Percentiles rank a stretch among this genome's conserved stretches.
These are phyloP conservation scores for Echium plantagineum DNA, from an alignment of 257 asterid genomes.

Conservation along the genomic window DNA sequence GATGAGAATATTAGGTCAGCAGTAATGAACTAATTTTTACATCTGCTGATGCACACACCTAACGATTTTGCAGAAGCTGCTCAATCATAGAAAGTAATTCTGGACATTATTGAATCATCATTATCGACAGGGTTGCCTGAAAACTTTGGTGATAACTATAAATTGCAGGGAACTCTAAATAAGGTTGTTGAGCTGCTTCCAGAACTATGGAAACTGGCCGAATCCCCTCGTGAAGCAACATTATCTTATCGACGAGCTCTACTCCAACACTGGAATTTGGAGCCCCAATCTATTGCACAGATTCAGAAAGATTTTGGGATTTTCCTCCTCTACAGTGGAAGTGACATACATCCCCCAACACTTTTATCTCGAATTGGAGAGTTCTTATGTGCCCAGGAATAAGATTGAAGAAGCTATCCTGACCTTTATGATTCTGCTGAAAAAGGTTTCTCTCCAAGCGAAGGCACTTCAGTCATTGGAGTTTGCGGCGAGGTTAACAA, in stretches of 20 bases:
- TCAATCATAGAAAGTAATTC: conserved; percentile 76
- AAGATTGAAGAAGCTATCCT: conserved; percentile 82
- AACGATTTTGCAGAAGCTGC: conserved; percentile 87
- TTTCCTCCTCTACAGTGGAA: conserved; percentile 76
- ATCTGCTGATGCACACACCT: conserved; percentile 20
- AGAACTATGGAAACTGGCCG: conserved; percentile 69
- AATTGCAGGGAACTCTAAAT: conserved; percentile 76
- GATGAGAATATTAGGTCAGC: no score
- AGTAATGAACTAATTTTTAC: not conserved
- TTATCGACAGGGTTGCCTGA: conserved; percentile 85
- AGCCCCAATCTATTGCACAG: conserved; percentile 50
- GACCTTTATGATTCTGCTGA: conserved; percentile 57
- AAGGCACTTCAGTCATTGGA: conserved; percentile 60
- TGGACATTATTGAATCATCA: conserved; percentile 86
- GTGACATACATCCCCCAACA: conserved; percentile 60
- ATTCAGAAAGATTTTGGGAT: conserved; percentile 71
- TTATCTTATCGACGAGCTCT: conserved; percentile 82
- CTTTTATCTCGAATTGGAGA: conserved; percentile 60
- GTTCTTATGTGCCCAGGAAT: conserved; percentile 69
- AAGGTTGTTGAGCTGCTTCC: conserved; percentile 87
- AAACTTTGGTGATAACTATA: conserved; percentile 66
- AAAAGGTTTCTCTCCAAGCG: conserved; percentile 44
- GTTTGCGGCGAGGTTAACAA: conserved; percentile 45
- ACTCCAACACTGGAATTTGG: conserved; percentile 78
- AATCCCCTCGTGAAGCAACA: conserved; percentile 58